Conservation (phyloP, 345 rosid species). For the Populus alba region DNA sequence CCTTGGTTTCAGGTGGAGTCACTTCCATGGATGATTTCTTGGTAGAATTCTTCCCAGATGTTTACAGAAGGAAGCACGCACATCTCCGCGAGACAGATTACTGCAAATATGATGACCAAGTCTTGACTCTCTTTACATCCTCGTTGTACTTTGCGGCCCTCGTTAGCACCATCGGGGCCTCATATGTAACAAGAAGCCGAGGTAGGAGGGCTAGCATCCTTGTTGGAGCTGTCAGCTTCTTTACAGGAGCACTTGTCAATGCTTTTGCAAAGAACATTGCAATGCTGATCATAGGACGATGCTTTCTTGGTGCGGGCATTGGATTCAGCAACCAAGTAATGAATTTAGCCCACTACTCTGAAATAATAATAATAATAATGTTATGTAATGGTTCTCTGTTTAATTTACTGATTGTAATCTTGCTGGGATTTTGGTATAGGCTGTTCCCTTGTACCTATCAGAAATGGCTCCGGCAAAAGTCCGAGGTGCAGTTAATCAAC, state of each 20-base stretch:
- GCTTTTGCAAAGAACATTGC: conserved; percentile 59
- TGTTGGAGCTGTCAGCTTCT: conserved; percentile 74
- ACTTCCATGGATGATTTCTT: conserved; percentile 98
- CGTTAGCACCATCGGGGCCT: conserved; percentile 72
- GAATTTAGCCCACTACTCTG: too few relatives aligned
- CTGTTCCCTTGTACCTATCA: conserved; percentile 80
- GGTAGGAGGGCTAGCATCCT: conserved; percentile 76
- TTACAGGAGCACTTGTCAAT: conserved; percentile 65
- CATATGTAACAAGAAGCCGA: conserved; percentile 54
- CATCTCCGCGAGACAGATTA: conserved; percentile 79
- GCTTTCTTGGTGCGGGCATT: conserved; percentile 72
- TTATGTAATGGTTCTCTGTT: too few relatives aligned
- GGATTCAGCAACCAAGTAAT: conserved; percentile 86
- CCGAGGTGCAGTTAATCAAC: conserved; percentile 75
- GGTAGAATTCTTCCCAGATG: conserved; percentile 64
- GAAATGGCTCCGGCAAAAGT: conserved; percentile 90
- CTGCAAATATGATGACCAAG: conserved; percentile 82
- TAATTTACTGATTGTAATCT: not conserved
- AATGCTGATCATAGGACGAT: conserved; percentile 70
- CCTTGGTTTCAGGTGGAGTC: conserved; percentile 64
- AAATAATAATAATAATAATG: too few relatives aligned
- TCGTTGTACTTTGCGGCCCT: conserved; percentile 85
- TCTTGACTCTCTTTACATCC: conserved; percentile 81
- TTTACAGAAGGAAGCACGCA: conserved; percentile 63
- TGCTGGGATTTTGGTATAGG: conserved; percentile 38